Conservation (phyloP, 2,329 filamentous ascomycete genomes). For the Paracoccidioides brasiliensis region DNA sequence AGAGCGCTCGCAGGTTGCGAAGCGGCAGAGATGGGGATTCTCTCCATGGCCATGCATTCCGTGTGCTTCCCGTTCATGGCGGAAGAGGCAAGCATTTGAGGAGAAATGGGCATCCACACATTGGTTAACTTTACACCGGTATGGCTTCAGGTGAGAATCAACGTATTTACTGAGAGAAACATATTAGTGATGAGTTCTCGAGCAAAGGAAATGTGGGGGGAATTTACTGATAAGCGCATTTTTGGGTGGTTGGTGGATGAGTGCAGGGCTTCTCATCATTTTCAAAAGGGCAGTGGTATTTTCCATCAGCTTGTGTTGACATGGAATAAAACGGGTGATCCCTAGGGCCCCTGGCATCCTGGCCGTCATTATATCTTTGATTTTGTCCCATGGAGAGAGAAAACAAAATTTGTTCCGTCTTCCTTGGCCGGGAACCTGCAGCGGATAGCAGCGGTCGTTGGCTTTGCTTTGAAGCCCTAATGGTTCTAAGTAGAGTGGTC, state of each 20-base stretch:
- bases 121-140: conserved; percentile 74
- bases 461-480: conserved; percentile 26
- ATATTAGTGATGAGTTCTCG: conserved; percentile 14
- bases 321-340: conserved; percentile 32
- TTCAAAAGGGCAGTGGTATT: conserved; percentile 88
- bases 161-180: conserved; percentile 65
- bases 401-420: conserved; percentile 28
- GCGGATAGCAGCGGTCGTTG: conserved; percentile 25
- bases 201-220: background rate
- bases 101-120: conserved; percentile 86
- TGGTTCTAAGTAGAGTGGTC: conserved; percentile 20
- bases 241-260: conserved; percentile 89
- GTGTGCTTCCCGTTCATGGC: conserved; percentile 90
- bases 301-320: conserved; percentile 49
- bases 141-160: conserved; percentile 92
- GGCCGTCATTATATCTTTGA: conserved; percentile 26
- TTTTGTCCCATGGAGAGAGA: conserved; percentile 21
- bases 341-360: conserved; percentile 27
- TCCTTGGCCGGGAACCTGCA: conserved; percentile 21
- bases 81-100: conserved; percentile 84
- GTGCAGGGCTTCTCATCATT: conserved; percentile 56
- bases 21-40: conserved; percentile 81
- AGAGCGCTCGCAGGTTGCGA: conserved; percentile 75
- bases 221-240: conserved; percentile 97
- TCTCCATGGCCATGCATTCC: conserved; percentile 90